Conservation (phyloP, 1,139 yeast species). For the Scheffersomyces cryptocercus region DNA sequence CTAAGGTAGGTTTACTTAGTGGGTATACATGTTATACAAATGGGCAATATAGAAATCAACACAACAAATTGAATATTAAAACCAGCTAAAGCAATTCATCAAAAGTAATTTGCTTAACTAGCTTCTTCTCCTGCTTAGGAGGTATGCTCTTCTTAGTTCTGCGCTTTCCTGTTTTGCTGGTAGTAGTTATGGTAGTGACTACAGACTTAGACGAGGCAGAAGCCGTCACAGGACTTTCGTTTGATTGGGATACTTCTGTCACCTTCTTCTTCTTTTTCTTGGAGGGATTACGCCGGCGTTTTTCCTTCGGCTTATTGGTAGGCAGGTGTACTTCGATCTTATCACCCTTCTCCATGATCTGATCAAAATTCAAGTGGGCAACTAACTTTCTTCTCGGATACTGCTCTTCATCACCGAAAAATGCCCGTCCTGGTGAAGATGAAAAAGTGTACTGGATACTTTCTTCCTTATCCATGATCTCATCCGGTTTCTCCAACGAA, state of each 20-base stretch:
- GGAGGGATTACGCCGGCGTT: background rate
- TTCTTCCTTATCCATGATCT: conserved; percentile 8
- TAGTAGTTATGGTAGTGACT: background rate
- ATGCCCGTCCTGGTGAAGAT: conserved; percentile 22
- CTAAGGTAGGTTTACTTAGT: too few species aligned
- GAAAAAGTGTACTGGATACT: conserved; percentile 22
- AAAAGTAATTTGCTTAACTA: conserved; percentile 18
- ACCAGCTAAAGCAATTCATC: conserved; percentile 15
- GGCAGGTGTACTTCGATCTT: conserved; percentile 6
- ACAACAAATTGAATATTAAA: too few species aligned
- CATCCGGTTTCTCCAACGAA: background rate
- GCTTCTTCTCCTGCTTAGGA: conserved; percentile 10
- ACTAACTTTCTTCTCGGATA: conserved; percentile 28
- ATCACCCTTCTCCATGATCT: conserved; percentile 21
- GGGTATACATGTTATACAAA: too few species aligned
- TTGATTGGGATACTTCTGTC: background rate
- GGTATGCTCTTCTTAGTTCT: conserved; percentile 1
- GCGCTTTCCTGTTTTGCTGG: conserved; percentile 1
- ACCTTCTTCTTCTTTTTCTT: conserved; percentile 1
- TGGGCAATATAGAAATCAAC: too few species aligned
- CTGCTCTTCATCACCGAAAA: conserved; percentile 17
- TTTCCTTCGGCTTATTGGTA: background rate
- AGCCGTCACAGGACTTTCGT: too few species aligned
- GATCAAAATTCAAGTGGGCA: conserved; percentile 26
- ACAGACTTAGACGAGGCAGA: background rate